phyloP scores from a whole-genome alignment of 208 protist species.

The Polymyxa betae region DNA sequence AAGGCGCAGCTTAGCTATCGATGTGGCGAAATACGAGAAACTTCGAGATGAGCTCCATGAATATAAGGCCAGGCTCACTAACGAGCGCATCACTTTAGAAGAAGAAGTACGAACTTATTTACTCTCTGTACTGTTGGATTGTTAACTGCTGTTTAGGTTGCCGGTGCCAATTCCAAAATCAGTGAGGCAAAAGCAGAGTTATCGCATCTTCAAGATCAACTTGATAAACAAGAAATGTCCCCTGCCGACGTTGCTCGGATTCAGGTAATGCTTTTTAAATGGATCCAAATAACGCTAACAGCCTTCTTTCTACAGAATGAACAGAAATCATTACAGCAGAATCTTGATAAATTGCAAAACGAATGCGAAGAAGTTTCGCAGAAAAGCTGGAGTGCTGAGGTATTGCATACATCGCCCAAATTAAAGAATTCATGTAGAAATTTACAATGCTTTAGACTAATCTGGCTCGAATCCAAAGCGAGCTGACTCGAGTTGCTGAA shows the following conservation, averaged over 20 bases:
- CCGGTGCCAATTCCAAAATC: too few relatives aligned
- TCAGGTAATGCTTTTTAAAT: too few relatives aligned
- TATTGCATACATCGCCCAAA: background rate
- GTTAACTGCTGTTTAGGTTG: too few relatives aligned
- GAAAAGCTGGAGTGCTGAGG: background rate
- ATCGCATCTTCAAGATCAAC: background rate
- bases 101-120: background rate
- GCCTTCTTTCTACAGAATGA: too few relatives aligned
- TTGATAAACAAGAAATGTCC: background rate
- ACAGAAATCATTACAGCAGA: background rate
- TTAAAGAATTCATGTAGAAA: background rate
- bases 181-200: background rate
- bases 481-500: background rate
- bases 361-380: background rate
- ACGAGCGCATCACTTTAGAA: background rate
- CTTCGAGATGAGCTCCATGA: slow-evolving; percentile 17
- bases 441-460: too few relatives aligned
- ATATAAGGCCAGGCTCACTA: background rate
- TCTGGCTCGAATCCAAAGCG: too few relatives aligned
- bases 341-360: background rate
- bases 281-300: too few relatives aligned
- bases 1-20: background rate
- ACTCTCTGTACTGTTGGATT: background rate
- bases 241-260: background rate
- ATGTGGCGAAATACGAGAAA: slow-evolving; percentile 54